These are phyloP conservation scores for Capronia coronata DNA, from an alignment of 2,329 filamentous ascomycete species.

Conservation along the genomic window DNA sequence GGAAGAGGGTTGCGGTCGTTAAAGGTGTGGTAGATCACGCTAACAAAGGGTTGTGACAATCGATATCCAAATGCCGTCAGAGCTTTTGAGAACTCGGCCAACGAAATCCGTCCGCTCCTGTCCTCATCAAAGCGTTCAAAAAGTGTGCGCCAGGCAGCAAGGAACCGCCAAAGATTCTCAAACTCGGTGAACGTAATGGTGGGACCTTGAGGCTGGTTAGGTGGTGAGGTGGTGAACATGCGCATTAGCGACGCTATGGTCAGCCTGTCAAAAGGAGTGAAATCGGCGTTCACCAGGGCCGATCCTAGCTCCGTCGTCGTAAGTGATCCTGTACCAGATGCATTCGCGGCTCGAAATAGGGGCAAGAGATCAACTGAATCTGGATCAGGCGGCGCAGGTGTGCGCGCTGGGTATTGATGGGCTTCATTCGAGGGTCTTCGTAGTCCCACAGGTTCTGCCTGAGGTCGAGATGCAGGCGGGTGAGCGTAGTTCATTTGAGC, in stretches of 20 bases:
- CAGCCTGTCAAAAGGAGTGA: conserved; percentile 84
- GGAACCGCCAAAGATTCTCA: conserved; percentile 90
- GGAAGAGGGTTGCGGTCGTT: conserved; percentile 48
- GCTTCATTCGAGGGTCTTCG: conserved; percentile 42
- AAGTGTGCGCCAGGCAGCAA: conserved; percentile 85
- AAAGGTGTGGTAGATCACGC: conserved; percentile 79
- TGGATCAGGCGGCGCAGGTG: conserved; percentile 40
- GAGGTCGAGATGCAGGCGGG: conserved; percentile 38
- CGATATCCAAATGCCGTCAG: conserved; percentile 90
- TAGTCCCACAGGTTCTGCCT: conserved; percentile 3
- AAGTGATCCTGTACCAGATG: conserved; percentile 66
- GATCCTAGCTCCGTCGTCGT: conserved; percentile 80
- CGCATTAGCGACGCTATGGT: conserved; percentile 99
- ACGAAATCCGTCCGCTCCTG: conserved; percentile 75
- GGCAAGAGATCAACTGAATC: conserved; percentile 62
- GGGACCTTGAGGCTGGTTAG: conserved; percentile 45
- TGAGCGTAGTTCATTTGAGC: conserved; percentile 45
- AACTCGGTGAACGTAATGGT: conserved; percentile 95
- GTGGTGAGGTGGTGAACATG: conserved; percentile 61
- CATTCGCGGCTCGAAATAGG: conserved; percentile 86
- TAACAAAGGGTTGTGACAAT: conserved; percentile 74
- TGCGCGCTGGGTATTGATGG: conserved; percentile 18
- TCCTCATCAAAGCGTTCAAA: conserved; percentile 95
- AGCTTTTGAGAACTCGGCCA: conserved; percentile 82
- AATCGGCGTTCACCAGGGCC: conserved; percentile 93